Conservation (phyloP, 2,329 filamentous ascomycete species). For the Nectriaceae sp. region DNA sequence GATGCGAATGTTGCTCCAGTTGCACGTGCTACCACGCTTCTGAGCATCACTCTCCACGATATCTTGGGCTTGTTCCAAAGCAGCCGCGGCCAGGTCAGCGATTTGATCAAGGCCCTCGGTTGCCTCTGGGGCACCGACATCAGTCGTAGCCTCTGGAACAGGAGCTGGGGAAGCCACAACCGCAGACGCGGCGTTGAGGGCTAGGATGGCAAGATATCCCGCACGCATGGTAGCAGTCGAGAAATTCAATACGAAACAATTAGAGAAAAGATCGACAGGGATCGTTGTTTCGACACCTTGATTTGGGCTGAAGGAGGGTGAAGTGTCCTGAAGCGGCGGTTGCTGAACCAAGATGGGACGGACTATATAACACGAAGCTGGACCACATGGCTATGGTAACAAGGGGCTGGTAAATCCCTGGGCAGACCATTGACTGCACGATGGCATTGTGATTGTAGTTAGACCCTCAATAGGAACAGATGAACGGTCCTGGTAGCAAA, state of each 20-base stretch:
- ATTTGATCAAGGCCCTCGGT: constrained; percentile 20
- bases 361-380: constrained; percentile 8
- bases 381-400: not conserved
- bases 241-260: constrained; percentile 3
- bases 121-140: constrained; percentile 17
- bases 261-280: constrained; percentile 9
- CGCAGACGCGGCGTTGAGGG: constrained; percentile 22
- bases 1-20: constrained; percentile 30
- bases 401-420: not conserved
- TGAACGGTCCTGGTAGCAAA: too few relatives aligned
- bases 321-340: constrained; percentile 1
- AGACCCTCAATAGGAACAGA: not conserved
- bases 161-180: constrained; percentile 20
- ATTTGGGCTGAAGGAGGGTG: constrained; percentile 8
- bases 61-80: constrained; percentile 25
- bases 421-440: not conserved
- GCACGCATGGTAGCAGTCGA: constrained; percentile 22
- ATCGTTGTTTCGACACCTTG: constrained; percentile 9
- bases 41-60: constrained; percentile 12
- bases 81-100: constrained; percentile 21
- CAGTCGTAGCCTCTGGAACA: constrained; percentile 7
- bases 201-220: constrained; percentile 19
- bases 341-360: not conserved
- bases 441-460: not conserved
- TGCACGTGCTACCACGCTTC: constrained; percentile 27